Evolutionary conservation across 768 basidiomycete species (phyloP).

Genomic region (Candolleomyces efflorescens): DNA sequence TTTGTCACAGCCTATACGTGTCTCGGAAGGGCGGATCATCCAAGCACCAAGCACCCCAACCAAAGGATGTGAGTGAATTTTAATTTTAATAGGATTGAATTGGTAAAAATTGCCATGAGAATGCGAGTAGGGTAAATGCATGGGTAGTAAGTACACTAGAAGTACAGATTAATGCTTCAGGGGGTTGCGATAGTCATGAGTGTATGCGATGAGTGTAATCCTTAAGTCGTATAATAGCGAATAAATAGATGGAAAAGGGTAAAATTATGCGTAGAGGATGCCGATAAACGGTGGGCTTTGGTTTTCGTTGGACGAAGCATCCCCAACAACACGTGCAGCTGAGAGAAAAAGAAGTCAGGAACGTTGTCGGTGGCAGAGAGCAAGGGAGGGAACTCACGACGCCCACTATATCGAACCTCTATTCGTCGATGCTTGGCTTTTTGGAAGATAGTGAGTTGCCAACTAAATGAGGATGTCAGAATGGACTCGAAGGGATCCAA

Average conservation of each 20-base stretch:
- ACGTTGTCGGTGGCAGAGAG: conserved; percentile 4
- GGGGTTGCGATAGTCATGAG: neutral
- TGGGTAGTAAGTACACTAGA: no score
- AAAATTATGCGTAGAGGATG: conserved; percentile 42
- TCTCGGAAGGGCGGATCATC: no score
- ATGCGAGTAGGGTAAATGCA: neutral
- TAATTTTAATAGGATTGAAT: no score
- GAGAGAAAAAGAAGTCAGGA: conserved; percentile 9
- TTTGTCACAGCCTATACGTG: no score
- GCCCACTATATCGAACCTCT: conserved; percentile 65
- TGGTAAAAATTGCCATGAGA: no score
- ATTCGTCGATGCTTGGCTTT: conserved; percentile 59
- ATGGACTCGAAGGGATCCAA: conserved; percentile 4
- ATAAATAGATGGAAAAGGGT: neutral
- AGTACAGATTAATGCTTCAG: conserved; percentile 1
- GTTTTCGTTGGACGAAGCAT: conserved; percentile 30
- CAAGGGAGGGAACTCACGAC: conserved; percentile 35
- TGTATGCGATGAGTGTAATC: neutral
- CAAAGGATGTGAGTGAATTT: no score
- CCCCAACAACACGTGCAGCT: conserved; percentile 54
- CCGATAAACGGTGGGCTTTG: conserved; percentile 65
- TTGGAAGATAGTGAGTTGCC: conserved; percentile 63
- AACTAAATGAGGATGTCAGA: conserved; percentile 35
- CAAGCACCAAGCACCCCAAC: no score
- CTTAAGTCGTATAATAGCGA: neutral